These are phyloP conservation scores for Corynascus novoguineensis DNA, from an alignment of 495 filamentous ascomycete species.

Conservation along the genomic window DNA sequence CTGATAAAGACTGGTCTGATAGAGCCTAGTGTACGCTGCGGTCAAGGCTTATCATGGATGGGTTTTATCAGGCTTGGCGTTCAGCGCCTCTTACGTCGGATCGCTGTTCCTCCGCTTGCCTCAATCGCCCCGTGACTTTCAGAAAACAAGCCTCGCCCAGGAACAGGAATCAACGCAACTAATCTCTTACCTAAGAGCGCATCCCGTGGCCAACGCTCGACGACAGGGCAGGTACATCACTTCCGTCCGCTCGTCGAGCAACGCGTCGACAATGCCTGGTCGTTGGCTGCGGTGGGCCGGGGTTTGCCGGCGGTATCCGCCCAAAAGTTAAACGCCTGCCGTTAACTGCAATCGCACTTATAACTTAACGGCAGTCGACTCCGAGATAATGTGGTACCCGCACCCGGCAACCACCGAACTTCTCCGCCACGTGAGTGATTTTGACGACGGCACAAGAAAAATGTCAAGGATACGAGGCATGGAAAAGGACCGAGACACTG, in stretches of 20 bases:
- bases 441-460: background rate
- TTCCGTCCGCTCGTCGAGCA: too few relatives aligned
- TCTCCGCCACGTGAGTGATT: slow-evolving; percentile 9
- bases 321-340: slow-evolving; percentile 12
- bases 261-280: background rate
- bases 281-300: slow-evolving; percentile 2
- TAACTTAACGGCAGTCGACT: slow-evolving; percentile 24
- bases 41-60: too few relatives aligned
- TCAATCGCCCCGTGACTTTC: too few relatives aligned
- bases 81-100: too few relatives aligned
- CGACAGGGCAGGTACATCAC: slow-evolving; percentile 1
- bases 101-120: too few relatives aligned
- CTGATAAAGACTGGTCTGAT: too few relatives aligned
- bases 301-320: slow-evolving; percentile 19
- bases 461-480: slow-evolving; percentile 6
- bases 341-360: slow-evolving; percentile 24
- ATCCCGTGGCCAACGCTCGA: background rate
- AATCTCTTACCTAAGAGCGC: slow-evolving; percentile 10
- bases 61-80: too few relatives aligned
- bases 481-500: slow-evolving; percentile 7
- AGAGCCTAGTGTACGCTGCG: too few relatives aligned
- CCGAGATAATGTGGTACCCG: slow-evolving; percentile 8
- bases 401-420: background rate
- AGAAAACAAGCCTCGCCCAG: too few relatives aligned
- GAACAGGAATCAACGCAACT: too few relatives aligned